Conservation (phyloP, 208 protist species). For the Zelonia costaricensis region DNA sequence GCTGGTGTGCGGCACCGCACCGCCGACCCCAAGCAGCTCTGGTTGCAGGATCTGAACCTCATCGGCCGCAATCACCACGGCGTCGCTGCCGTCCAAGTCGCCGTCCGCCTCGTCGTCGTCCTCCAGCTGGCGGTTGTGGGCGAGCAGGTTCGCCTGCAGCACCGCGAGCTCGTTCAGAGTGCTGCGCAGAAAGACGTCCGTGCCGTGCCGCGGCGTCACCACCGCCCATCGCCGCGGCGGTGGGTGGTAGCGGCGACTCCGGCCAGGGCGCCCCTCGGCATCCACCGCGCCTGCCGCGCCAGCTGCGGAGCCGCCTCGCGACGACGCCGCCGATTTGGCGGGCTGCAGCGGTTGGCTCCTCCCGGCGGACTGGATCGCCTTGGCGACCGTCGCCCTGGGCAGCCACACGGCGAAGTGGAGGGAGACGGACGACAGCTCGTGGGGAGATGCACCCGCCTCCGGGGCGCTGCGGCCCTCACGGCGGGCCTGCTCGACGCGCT, state of each 20-base stretch:
- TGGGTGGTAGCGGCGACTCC: neutral
- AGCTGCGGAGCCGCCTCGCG: neutral
- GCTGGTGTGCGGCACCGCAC: too few species aligned
- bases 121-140: constrained; percentile 22
- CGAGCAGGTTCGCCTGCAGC: constrained; percentile 42
- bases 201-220: constrained; percentile 29
- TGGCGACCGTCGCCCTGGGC: constrained; percentile 2
- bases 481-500: constrained; percentile 48
- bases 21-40: constrained; percentile 4
- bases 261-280: neutral
- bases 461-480: constrained; percentile 56
- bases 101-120: constrained; percentile 28
- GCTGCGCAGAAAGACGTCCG: constrained; percentile 38
- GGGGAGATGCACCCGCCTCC: constrained; percentile 31
- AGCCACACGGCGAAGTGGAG: neutral
- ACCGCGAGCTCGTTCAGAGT: constrained; percentile 37
- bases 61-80: constrained; percentile 33
- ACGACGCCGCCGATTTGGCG: too few species aligned
- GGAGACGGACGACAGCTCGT: constrained; percentile 17
- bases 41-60: constrained; percentile 58
- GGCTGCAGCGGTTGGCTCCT: constrained; percentile 5
- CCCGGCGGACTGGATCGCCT: neutral
- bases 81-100: constrained; percentile 18
- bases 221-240: constrained; percentile 4
- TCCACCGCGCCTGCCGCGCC: too few species aligned